Evolutionary conservation across 805 yeast genomes (phyloP), one percentile per base, ranked within the genome.

Genomic region (Saccharomyces paradoxus): DNA sequence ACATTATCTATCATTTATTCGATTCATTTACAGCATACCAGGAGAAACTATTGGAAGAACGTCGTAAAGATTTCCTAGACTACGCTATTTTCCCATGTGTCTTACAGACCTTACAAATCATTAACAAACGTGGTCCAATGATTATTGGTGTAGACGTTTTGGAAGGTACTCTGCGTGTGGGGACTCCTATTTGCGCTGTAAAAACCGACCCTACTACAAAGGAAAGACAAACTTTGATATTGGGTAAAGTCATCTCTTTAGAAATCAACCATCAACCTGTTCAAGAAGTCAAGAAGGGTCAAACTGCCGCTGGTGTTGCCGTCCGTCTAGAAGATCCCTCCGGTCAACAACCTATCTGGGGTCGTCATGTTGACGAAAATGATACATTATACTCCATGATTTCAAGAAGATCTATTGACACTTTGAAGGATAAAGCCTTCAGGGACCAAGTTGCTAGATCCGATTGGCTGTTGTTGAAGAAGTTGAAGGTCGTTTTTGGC

Each of bases 111-210:
- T 73, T 94, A 62, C 98, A 94, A 77, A 89, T 94, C 69, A 94
- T 94, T 72, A 94, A 94, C 84, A 92, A 92, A 77, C 88, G 99
- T 75, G 89, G 91, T 72, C 99, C 99, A 58, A 94, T 94, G 98
- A 91, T 94, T 68, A 88, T 94, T 68, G 99, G 99, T 83, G 98
- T 94, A 56, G 99, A 94, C 70, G 96, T 94, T 56, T 72, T 81
- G 48, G 98, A 94, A 69, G 99, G 99, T 66, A 77, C 86, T 49
- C 80, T 94, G 47, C 82, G 91, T 58, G 72, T 87, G 47, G 99
- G 99, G 55, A 91, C 99, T 5, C 99, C 99, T 58, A 89, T 94
- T 56, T 86, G 96, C 76, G 90, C 92, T 28, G 97, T 94, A 49
- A 90, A 89, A 71, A 75, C 77, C 47, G 97, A 92, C 69, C 96